phyloP scores from a whole-genome alignment of 2,329 filamentous ascomycete genomes.

The Monilinia fructigena region DNA sequence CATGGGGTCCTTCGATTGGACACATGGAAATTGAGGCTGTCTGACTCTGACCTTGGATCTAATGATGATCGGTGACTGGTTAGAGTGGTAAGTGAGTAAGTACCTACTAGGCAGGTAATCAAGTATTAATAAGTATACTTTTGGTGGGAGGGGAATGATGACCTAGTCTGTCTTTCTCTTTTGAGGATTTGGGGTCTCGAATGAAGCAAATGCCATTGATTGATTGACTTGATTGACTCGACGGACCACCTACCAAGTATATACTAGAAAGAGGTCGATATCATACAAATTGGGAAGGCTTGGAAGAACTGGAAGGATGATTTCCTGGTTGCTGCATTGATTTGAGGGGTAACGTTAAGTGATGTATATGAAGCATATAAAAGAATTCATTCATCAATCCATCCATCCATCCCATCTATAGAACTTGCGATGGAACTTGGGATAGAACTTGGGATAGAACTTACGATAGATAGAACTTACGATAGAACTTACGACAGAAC shows the following conservation, averaged over 20 bases:
- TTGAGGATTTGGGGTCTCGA: not conserved
- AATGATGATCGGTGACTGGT: not conserved
- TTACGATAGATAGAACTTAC: no score
- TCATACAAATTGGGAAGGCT: not conserved
- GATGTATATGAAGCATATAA: not conserved
- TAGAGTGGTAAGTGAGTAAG: not conserved
- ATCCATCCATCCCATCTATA: not conserved
- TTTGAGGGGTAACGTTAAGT: not conserved
- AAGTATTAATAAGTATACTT: not conserved
- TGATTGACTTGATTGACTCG: no score
- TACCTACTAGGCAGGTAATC: no score
- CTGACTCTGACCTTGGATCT: conserved; percentile 8
- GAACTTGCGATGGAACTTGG: no score
- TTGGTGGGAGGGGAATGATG: not conserved
- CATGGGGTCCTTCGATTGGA: conserved; percentile 15
- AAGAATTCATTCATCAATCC: not conserved
- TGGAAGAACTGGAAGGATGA: not conserved
- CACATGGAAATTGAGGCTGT: conserved; percentile 14
- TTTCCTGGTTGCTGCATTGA: not conserved
- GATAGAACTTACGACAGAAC: no score
- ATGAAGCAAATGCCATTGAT: not conserved
- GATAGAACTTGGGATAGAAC: no score
- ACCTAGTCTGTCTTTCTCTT: not conserved
- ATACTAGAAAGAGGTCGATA: not conserved
- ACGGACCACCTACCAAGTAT: not conserved